Evolutionary conservation across 495 filamentous ascomycete species (phyloP).

Genomic region (Talaromyces nanjingensis): DNA sequence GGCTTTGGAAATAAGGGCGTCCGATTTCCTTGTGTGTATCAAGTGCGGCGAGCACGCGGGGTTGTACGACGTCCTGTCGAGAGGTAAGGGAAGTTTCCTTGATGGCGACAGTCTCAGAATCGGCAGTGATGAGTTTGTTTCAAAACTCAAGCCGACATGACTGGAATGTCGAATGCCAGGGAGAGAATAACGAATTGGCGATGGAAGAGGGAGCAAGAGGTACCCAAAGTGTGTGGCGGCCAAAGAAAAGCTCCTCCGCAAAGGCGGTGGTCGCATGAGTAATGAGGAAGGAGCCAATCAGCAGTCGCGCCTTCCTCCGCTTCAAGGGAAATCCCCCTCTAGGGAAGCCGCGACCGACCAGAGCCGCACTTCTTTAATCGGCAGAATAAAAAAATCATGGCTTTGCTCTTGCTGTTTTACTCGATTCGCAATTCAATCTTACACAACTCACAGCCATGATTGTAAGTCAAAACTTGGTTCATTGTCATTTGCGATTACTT

Average conservation of each 20-base stretch:
- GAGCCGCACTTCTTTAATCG: conserved; percentile 22
- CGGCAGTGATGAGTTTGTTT: neutral
- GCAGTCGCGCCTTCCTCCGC: conserved; percentile 14
- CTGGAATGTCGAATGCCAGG: neutral
- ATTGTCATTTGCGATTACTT: neutral
- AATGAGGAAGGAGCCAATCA: conserved; percentile 3
- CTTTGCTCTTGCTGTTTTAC: conserved; percentile 16
- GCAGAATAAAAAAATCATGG: conserved; percentile 33
- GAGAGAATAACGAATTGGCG: neutral
- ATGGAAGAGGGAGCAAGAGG: neutral
- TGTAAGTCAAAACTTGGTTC: conserved; percentile 21
- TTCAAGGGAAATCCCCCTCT: conserved; percentile 23
- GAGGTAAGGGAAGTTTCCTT: neutral
- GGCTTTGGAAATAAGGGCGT: neutral
- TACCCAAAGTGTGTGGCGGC: conserved; percentile 9
- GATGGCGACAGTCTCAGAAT: neutral
- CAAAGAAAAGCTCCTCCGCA: conserved; percentile 25
- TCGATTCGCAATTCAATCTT: neutral
- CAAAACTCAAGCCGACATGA: neutral
- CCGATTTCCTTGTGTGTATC: neutral
- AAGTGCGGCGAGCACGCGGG: conserved; percentile 2
- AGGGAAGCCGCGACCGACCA: conserved; percentile 25
- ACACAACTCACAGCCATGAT: conserved; percentile 27
- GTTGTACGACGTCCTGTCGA: neutral
- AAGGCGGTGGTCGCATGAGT: conserved; percentile 16